Percentiles rank a stretch among this genome's conserved stretches.
Evolutionary conservation across 2,329 filamentous ascomycete genomes (phyloP).

Genomic region (Pestalotiopsis fici): DNA sequence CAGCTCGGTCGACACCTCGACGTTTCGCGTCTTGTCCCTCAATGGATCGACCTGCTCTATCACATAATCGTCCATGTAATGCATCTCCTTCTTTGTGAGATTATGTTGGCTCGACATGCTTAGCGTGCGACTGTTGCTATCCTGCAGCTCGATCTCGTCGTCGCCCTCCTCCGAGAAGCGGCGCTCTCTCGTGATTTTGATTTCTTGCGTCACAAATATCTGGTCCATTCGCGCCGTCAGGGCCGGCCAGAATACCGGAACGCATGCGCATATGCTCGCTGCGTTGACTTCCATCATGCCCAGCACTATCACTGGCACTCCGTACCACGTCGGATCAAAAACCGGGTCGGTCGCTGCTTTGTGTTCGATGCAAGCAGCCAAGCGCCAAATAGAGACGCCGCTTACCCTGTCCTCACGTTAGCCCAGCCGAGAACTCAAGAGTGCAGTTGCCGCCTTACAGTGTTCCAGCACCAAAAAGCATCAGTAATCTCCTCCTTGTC

Average conservation of each 20-base stretch:
- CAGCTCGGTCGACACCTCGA: background rate
- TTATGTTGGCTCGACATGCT: conserved; percentile 7
- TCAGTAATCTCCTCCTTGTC: conserved; percentile 16
- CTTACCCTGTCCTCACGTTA: background rate
- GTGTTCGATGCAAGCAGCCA: conserved; percentile 25
- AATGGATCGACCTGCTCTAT: conserved; percentile 12
- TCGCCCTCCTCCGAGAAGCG: conserved; percentile 11
- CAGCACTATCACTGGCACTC: conserved; percentile 16
- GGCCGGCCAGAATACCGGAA: conserved; percentile 33
- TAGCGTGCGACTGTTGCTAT: conserved; percentile 1
- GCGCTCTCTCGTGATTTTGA: conserved; percentile 20
- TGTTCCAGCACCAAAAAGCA: conserved; percentile 15
- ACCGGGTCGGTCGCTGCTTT: conserved; percentile 26
- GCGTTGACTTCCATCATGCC: conserved; percentile 20
- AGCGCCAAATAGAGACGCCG: conserved; percentile 20
- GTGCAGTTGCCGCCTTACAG: conserved; percentile 12
- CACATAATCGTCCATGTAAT: conserved; percentile 13
- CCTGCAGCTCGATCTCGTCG: conserved; percentile 11
- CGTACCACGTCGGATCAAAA: conserved; percentile 31
- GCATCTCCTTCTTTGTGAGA: background rate
- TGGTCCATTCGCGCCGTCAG: conserved; percentile 24
- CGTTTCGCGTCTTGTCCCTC: background rate
- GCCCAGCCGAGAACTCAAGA: background rate
- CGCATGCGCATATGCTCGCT: conserved; percentile 25
- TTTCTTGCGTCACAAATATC: conserved; percentile 36